These are phyloP conservation scores for Scedosporium apiospermum DNA, from an alignment of 2,329 filamentous ascomycete genomes.

Conservation along the genomic window DNA sequence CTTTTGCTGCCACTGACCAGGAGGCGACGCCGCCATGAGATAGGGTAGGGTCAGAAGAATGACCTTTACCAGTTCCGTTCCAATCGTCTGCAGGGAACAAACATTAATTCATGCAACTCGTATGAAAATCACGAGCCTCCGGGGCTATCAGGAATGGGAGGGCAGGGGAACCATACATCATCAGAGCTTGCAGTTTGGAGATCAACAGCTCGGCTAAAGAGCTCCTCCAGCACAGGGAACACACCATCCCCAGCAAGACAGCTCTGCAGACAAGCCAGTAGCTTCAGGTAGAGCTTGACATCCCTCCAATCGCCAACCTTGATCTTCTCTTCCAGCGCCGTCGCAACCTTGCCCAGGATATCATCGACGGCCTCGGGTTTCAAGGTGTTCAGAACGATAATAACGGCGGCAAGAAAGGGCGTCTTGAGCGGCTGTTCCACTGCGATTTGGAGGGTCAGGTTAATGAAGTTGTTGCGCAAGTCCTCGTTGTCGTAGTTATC, in stretches of 20 bases:
- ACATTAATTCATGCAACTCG: background rate
- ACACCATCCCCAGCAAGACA: constrained; percentile 76
- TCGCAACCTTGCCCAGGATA: constrained; percentile 54
- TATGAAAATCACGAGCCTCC: background rate
- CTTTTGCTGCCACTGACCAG: constrained; percentile 60
- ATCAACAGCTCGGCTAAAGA: constrained; percentile 88
- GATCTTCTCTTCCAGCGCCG: constrained; percentile 57
- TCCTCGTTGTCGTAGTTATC: constrained; percentile 84
- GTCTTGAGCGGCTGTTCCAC: constrained; percentile 94
- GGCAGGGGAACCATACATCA: constrained; percentile 53
- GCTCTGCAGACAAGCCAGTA: constrained; percentile 77
- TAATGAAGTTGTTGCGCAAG: constrained; percentile 61
- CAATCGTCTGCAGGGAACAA: constrained; percentile 40
- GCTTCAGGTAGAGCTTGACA: constrained; percentile 82
- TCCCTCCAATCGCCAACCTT: constrained; percentile 73
- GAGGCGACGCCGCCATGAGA: constrained; percentile 60
- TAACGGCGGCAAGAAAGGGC: constrained; percentile 81
- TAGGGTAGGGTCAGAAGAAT: constrained; percentile 94
- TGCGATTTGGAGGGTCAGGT: constrained; percentile 65
- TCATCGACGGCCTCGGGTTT: constrained; percentile 67
- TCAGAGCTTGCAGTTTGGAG: constrained; percentile 88
- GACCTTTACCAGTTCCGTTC: constrained; percentile 88
- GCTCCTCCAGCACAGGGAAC: constrained; percentile 74
- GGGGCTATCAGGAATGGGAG: background rate
- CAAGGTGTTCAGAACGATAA: constrained; percentile 68